phyloP scores from a whole-genome alignment of 129 eudicot genomes.

The Centrapalus pauciflorus region DNA sequence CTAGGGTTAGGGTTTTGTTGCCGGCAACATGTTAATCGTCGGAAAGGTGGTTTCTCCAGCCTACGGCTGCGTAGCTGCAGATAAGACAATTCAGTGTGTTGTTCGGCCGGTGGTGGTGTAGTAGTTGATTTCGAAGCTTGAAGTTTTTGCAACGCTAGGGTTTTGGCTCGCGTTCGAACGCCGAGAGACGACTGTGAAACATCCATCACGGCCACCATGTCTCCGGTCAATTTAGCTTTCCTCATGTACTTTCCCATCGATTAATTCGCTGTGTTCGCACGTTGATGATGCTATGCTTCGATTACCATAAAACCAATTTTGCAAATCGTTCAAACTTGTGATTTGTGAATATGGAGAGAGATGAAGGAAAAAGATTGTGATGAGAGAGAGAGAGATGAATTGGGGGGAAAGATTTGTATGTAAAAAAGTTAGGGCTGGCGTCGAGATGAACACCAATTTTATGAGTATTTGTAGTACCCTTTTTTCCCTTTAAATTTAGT shows the following conservation, averaged over 20 bases:
- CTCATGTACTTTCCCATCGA: conserved; percentile 62
- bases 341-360: not conserved
- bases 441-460: conserved; percentile 11
- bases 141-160: conserved; percentile 68
- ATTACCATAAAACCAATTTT: not conserved
- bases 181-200: conserved; percentile 49
- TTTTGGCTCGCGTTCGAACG: conserved; percentile 81
- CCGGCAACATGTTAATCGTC: conserved; percentile 2
- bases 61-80: conserved; percentile 73
- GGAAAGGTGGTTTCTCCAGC: conserved; percentile 52
- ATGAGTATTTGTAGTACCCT: conserved; percentile 2
- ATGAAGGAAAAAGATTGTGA: not conserved
- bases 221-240: conserved; percentile 38
- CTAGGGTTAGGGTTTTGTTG: conserved; percentile 22
- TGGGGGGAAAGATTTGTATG: conserved; percentile 15
- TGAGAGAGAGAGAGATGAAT: not conserved
- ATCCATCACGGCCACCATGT: conserved; percentile 39
- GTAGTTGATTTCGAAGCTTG: conserved; percentile 29
- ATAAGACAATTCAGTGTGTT: conserved; percentile 32
- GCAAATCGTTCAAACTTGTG: not conserved
- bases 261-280: not conserved
- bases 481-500: not conserved
- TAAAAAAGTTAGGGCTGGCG: conserved; percentile 15
- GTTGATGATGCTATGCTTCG: conserved; percentile 9
- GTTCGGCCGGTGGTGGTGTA: conserved; percentile 7